Evolutionary conservation across 805 yeast genomes (phyloP).

Genomic region (Spencermartinsiella europaea): DNA sequence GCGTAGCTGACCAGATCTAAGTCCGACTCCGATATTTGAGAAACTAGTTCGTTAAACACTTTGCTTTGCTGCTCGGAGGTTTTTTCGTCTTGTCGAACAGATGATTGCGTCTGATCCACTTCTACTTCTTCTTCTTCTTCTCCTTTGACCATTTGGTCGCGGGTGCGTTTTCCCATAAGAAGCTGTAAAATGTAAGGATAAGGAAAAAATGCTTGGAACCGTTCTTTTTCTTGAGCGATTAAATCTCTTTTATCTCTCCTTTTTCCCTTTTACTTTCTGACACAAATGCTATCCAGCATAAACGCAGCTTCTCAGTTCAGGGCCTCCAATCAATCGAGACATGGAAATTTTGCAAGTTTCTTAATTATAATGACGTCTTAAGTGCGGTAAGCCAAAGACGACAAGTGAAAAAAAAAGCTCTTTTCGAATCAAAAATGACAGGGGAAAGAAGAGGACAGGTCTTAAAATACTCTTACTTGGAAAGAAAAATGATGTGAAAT

Average conservation of each 20-base stretch:
- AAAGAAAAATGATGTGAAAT: too few species aligned
- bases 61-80: not conserved
- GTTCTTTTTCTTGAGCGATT: not conserved
- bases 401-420: too few species aligned
- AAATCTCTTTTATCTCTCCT: not conserved
- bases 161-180: not conserved
- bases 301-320: not conserved
- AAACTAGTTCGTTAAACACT: not conserved
- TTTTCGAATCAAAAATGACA: too few species aligned
- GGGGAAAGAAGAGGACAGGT: too few species aligned
- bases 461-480: too few species aligned
- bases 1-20: constrained; percentile 44
- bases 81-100: not conserved
- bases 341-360: not conserved
- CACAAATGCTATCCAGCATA: not conserved
- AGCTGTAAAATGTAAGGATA: not conserved
- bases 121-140: not conserved
- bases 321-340: not conserved
- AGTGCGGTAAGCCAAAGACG: too few species aligned
- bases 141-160: not conserved
- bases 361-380: not conserved
- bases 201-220: not conserved
- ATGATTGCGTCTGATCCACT: not conserved
- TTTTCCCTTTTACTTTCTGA: not conserved
- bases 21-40: constrained; percentile 11